Percentiles rank a stretch among this genome's conserved stretches.
Evolutionary conservation across 2,329 filamentous ascomycete genomes (phyloP).

Genomic region (Clonostachys byssicola): DNA sequence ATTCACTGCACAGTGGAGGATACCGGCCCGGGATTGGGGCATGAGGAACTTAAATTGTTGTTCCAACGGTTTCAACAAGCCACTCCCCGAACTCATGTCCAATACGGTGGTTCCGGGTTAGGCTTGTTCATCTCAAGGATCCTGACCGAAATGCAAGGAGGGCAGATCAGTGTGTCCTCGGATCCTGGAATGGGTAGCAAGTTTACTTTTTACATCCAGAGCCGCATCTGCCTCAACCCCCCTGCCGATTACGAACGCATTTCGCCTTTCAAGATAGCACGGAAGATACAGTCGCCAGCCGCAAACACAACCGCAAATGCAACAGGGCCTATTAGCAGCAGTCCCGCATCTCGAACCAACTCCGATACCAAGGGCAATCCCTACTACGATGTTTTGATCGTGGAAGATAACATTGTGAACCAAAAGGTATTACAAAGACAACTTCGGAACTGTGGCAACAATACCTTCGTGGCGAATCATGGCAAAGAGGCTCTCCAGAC

Average conservation of each 20-base stretch:
- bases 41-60: conserved; percentile 61
- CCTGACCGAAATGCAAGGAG: conserved; percentile 72
- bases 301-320: neutral
- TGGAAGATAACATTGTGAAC: conserved; percentile 66
- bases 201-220: conserved; percentile 74
- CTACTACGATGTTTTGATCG: conserved; percentile 54
- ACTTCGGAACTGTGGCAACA: conserved; percentile 55
- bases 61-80: conserved; percentile 69
- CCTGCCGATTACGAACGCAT: conserved; percentile 28
- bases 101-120: conserved; percentile 67
- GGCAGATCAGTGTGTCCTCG: conserved; percentile 70
- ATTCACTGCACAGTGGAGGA: conserved; percentile 70
- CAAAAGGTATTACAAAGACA: conserved; percentile 60
- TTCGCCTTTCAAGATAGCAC: conserved; percentile 25
- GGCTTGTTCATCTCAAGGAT: conserved; percentile 75
- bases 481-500: conserved; percentile 58
- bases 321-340: neutral
- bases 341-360: conserved; percentile 7
- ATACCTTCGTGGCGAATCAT: conserved; percentile 60
- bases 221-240: conserved; percentile 47
- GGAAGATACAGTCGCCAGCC: conserved; percentile 15
- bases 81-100: conserved; percentile 64
- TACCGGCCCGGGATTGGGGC: conserved; percentile 62
- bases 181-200: conserved; percentile 65
- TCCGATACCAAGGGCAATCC: conserved; percentile 12